phyloP scores from a whole-genome alignment of 306 rosid species.

The Cercis canadensis region DNA sequence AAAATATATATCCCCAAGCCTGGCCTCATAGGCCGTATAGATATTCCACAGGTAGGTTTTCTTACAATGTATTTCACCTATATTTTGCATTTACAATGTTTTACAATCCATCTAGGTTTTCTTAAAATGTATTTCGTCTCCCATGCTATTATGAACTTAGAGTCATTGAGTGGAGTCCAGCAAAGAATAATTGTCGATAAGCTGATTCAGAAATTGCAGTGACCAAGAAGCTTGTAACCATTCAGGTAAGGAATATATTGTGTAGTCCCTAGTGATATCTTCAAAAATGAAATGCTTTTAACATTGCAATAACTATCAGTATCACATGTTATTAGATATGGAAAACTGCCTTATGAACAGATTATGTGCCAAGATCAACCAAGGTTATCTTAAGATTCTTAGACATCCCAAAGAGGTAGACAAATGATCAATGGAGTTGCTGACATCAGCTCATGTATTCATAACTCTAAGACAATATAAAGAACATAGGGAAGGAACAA shows the following conservation, averaged over 20 bases:
- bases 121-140: too few species aligned
- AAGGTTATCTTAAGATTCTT: background rate
- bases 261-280: background rate
- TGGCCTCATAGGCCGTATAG: slow-evolving; percentile 89
- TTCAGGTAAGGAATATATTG: background rate
- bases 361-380: background rate
- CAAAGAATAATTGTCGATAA: slow-evolving; percentile 93
- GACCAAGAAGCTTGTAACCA: background rate
- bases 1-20: slow-evolving; percentile 95
- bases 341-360: too few species aligned
- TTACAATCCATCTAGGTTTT: too few species aligned
- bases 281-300: background rate
- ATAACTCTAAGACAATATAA: background rate
- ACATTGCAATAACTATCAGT: background rate
- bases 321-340: background rate
- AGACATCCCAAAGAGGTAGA: background rate
- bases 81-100: slow-evolving; percentile 22
- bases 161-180: slow-evolving; percentile 72
- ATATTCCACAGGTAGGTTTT: slow-evolving; percentile 75
- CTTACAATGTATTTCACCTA: slow-evolving; percentile 7
- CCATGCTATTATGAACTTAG: slow-evolving; percentile 77
- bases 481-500: background rate
- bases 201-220: slow-evolving; percentile 63
- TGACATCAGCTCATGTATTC: background rate
- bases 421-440: background rate